Conservation (phyloP, 225 moss, liverwort and hornwort species). For the Pleurozium schreberi region DNA sequence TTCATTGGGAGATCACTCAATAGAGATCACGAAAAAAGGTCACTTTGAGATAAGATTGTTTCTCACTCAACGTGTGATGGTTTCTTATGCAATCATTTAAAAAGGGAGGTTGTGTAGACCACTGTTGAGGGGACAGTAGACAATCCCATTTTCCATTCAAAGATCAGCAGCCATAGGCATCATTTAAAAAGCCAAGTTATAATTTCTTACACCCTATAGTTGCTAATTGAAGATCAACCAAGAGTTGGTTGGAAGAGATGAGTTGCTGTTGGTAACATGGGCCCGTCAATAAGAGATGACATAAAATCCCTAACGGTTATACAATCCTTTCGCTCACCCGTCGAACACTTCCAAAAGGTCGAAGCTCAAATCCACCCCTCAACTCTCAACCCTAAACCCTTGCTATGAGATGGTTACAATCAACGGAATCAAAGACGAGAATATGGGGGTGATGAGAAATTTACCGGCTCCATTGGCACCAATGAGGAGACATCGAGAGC, state of each 20-base stretch:
- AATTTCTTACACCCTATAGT: not conserved
- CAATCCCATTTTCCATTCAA: not conserved
- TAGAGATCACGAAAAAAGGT: not conserved
- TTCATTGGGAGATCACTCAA: not conserved
- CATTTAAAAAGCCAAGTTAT: too few species aligned
- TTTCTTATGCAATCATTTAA: not conserved
- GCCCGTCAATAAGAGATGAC: not conserved
- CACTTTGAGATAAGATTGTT: not conserved
- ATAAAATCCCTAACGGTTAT: not conserved
- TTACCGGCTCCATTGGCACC: conserved; percentile 94
- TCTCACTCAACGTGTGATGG: not conserved
- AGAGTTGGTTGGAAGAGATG: not conserved
- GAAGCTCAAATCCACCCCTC: not conserved
- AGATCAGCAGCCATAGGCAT: not conserved
- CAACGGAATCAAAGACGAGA: not conserved
- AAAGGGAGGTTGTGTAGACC: not conserved
- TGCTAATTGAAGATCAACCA: not conserved
- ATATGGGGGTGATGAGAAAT: not conserved
- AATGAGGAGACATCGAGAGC: conserved; percentile 86
- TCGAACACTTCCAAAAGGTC: not conserved
- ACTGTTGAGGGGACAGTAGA: not conserved
- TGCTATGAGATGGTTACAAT: not conserved
- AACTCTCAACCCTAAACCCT: not conserved
- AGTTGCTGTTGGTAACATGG: not conserved
- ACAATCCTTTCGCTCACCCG: not conserved